phyloP scores from a whole-genome alignment of 1,139 yeast genomes.

The Arxiozyma telluris region DNA sequence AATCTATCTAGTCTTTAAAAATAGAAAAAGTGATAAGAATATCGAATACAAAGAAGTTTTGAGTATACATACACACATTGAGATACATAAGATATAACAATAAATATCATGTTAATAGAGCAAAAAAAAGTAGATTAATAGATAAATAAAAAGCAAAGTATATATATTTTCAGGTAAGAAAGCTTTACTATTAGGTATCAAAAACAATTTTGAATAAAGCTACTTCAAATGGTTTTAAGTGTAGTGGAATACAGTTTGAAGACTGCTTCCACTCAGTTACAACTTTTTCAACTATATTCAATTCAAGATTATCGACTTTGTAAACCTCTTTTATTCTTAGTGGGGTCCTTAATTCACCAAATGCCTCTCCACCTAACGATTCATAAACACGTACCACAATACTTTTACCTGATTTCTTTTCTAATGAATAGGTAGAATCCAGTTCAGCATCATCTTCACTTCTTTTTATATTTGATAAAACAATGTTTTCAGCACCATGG shows the following conservation, averaged over 20 bases:
- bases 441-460: constrained; percentile 73
- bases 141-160: constrained; percentile 39
- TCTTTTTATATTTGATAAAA: constrained; percentile 73
- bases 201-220: constrained; percentile 31
- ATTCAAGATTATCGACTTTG: constrained; percentile 66
- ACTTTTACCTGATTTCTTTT: constrained; percentile 34
- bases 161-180: constrained; percentile 23
- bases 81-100: background rate
- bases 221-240: constrained; percentile 68
- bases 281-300: constrained; percentile 37
- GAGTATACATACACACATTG: background rate
- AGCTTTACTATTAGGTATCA: background rate
- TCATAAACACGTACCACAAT: constrained; percentile 74
- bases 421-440: constrained; percentile 27
- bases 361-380: constrained; percentile 67
- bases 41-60: background rate
- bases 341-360: constrained; percentile 40
- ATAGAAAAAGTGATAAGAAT: background rate
- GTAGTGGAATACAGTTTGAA: constrained; percentile 36
- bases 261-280: constrained; percentile 17
- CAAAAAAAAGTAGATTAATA: background rate
- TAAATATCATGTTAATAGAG: too few species aligned
- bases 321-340: constrained; percentile 43
- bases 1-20: too few species aligned
- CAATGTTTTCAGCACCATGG: constrained; percentile 46